Evolutionary conservation across 805 yeast genomes (phyloP).

Genomic region (Wickerhamomyces subpelliculosus): DNA sequence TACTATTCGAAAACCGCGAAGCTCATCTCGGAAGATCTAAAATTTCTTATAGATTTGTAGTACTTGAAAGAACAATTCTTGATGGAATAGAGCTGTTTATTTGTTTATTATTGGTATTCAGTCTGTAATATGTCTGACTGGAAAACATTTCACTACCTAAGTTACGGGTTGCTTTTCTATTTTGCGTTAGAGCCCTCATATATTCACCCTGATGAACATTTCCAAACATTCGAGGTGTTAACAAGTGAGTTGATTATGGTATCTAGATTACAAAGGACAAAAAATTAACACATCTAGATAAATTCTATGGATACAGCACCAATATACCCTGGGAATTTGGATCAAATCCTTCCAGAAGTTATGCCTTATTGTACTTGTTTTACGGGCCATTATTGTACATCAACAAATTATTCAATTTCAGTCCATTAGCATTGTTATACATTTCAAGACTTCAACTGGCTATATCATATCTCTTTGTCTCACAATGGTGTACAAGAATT

Average conservation of each 20-base stretch:
- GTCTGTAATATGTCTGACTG: conserved; percentile 8
- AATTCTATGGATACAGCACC: conserved; percentile 35
- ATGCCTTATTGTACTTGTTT: conserved; percentile 55
- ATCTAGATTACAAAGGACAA: not conserved
- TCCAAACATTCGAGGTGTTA: conserved; percentile 80
- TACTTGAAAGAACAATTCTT: too few relatives aligned
- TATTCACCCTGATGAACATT: conserved; percentile 97
- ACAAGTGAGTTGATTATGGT: conserved; percentile 35
- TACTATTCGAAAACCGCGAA: too few relatives aligned
- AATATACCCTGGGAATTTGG: conserved; percentile 81
- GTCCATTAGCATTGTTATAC: conserved; percentile 47
- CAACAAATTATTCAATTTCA: conserved; percentile 25
- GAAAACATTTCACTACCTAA: conserved; percentile 15
- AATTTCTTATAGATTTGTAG: too few relatives aligned
- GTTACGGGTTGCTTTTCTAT: conserved; percentile 29
- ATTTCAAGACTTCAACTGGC: conserved; percentile 44
- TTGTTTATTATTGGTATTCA: not conserved
- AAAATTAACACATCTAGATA: conserved; percentile 6
- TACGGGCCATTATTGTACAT: conserved; percentile 61
- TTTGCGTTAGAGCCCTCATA: conserved; percentile 71
- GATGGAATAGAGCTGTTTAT: too few relatives aligned
- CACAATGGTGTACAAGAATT: conserved; percentile 37
- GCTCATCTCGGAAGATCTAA: too few relatives aligned
- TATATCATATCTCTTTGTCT: conserved; percentile 27
- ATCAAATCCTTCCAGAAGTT: conserved; percentile 58